Conservation (phyloP, 2,329 filamentous ascomycete genomes). For the Penicillium rolfsii region DNA sequence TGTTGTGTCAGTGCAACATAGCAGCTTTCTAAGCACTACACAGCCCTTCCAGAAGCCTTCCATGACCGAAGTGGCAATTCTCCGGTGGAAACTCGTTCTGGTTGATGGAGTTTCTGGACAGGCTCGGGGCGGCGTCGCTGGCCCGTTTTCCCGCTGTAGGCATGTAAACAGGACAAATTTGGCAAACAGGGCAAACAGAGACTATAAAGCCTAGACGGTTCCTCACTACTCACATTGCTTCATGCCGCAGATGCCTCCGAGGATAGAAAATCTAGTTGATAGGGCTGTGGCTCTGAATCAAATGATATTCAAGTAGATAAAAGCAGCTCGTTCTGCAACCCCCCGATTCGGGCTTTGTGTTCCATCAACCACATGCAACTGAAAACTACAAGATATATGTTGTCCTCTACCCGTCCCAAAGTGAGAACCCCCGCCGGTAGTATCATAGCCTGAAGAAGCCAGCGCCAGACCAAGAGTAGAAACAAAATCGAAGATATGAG, state of each 20-base stretch:
- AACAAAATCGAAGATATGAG: neutral
- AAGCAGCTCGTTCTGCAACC: neutral
- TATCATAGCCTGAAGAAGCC: neutral
- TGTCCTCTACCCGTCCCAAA: neutral
- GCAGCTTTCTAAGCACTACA: conserved; percentile 1
- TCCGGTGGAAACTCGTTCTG: conserved; percentile 28
- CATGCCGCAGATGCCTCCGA: neutral
- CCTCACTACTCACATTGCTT: neutral
- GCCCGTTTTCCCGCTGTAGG: conserved; percentile 2
- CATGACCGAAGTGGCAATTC: conserved; percentile 30
- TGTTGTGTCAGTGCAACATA: neutral
- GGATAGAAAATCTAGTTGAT: neutral
- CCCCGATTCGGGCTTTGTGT: neutral
- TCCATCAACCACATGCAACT: neutral
- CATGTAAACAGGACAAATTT: conserved; percentile 13
- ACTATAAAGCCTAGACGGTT: neutral
- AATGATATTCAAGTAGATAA: neutral
- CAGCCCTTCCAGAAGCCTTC: conserved; percentile 6
- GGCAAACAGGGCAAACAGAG: no score
- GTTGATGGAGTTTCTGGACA: conserved; percentile 26
- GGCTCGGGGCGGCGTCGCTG: neutral
- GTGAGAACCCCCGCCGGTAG: neutral
- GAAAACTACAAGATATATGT: neutral
- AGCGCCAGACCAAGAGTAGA: neutral
- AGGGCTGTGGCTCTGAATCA: neutral